Evolutionary conservation across 139 green algal species (phyloP).

Genomic region (Coelastrella sp.): DNA sequence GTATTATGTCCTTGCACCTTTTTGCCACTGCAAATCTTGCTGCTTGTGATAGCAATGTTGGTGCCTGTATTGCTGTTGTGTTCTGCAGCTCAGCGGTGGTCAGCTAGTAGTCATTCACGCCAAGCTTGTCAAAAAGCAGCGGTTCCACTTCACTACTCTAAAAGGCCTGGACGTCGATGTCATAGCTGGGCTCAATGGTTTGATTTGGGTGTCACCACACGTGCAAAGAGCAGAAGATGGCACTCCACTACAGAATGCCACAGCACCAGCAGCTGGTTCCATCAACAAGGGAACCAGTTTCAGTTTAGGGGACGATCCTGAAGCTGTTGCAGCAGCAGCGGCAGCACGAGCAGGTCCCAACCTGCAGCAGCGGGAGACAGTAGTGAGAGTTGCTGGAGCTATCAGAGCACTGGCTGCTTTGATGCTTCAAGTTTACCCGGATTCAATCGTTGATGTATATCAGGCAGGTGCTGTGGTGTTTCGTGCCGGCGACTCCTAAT

Average conservation of each 20-base stretch:
- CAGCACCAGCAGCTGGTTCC: slow-evolving; percentile 1
- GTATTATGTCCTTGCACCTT: too few species aligned
- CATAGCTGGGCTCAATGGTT: slow-evolving; percentile 88
- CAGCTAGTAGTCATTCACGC: slow-evolving; percentile 76
- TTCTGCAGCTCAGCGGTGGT: slow-evolving; percentile 69
- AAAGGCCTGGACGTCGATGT: slow-evolving; percentile 72
- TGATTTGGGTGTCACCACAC: slow-evolving; percentile 81
- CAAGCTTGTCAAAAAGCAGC: slow-evolving; percentile 85
- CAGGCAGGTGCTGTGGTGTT: slow-evolving; percentile 42
- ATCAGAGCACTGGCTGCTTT: slow-evolving; percentile 72
- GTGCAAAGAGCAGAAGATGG: slow-evolving; percentile 35
- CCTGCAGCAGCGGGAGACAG: slow-evolving; percentile 61
- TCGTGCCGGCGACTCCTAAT: neutral
- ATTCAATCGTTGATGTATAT: slow-evolving; percentile 65
- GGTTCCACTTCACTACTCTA: slow-evolving; percentile 84
- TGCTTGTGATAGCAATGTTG: too few species aligned
- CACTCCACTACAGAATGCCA: slow-evolving; percentile 6
- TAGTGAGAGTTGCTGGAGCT: slow-evolving; percentile 65
- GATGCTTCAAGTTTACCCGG: slow-evolving; percentile 71
- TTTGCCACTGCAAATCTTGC: too few species aligned
- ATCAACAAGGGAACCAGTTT: neutral
- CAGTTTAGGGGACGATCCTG: neutral
- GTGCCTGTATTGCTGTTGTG: neutral
- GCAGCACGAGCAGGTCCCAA: neutral
- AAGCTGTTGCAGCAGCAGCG: slow-evolving; percentile 18